Evolutionary conservation across 441 rosid genomes (phyloP), one percentile per base, ranked within the genome.

Genomic region (Adansonia madagascariensis): DNA sequence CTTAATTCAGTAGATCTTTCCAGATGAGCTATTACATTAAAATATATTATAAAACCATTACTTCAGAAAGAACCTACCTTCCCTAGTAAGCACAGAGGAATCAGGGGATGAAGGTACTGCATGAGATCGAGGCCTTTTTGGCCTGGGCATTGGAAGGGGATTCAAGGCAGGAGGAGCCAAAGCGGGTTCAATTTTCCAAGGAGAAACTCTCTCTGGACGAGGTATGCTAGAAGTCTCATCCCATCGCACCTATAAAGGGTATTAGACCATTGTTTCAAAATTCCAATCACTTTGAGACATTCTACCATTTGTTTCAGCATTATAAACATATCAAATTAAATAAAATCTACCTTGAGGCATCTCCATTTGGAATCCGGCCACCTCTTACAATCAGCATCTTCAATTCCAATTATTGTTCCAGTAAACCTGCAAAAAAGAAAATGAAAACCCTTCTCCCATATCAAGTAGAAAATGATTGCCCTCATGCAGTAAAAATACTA

Each of bases 351-450:
- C 97, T 91, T 96, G 18, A 96, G 97, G 82, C 86, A 87, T 87
- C 99, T 90, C 99, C 99, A 96, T 80, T 92, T 92, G 46, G 99
- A 96, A n/a, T 87, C 89, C 75, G 80, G 81, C 98, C 98, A 96
- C 87, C 92, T 87, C 6, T 44, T 65, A 10, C 92, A 79, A 74
- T 96, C 98, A 60, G 89, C 80, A 78, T 94, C 97, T 81, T 96
- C 98, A 41, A 77, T 90, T 80, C 99, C 99, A 80, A 96, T 91
- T 11, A 96, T 87, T 18, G 99, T 96, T 62, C 99, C 99, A 9
- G 98, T 89, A 82, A 94, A 96, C 88, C 99, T 96, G 73, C 69
- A 75, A 77, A 64, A 1, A 44, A 27, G 61, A 70, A 57, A 77
- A 56, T 6, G 17, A 11, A 17, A 18, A 27, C 31, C 65, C 20